Evolutionary conservation across 2,329 filamentous ascomycete species (phyloP).

Genomic region (Colletotrichum sp.): DNA sequence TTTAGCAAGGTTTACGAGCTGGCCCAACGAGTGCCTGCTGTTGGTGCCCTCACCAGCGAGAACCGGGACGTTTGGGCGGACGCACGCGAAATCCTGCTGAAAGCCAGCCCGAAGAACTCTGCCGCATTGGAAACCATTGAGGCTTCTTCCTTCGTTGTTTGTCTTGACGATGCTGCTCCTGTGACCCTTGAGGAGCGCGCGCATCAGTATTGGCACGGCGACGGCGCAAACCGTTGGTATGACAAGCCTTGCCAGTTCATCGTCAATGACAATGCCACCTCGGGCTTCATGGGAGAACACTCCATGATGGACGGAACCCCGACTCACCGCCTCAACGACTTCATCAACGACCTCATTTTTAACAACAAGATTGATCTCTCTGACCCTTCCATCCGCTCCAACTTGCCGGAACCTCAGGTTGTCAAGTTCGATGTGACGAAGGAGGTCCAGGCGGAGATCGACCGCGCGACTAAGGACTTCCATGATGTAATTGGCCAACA

Average conservation of each 20-base stretch:
- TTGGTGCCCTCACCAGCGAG: conserved; percentile 87
- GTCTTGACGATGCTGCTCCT: conserved; percentile 88
- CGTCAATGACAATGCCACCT: conserved; percentile 95
- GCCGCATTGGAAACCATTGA: conserved; percentile 82
- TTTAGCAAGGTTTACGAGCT: conserved; percentile 85
- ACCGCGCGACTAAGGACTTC: conserved; percentile 81
- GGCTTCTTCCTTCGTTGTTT: conserved; percentile 88
- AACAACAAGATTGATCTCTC: conserved; percentile 93
- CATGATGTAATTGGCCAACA: conserved; percentile 81
- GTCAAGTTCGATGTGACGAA: conserved; percentile 81
- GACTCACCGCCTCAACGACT: conserved; percentile 96
- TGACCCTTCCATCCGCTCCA: conserved; percentile 76
- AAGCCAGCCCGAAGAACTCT: conserved; percentile 80
- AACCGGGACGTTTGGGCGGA: conserved; percentile 95
- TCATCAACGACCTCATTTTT: conserved; percentile 89
- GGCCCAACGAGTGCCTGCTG: conserved; percentile 72
- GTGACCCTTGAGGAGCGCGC: conserved; percentile 96
- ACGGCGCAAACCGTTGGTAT: conserved; percentile 94
- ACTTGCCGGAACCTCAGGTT: conserved; percentile 79
- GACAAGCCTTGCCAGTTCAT: conserved; percentile 99
- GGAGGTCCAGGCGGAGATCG: conserved; percentile 78
- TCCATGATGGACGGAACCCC: conserved; percentile 99
- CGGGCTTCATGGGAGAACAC: conserved; percentile 98
- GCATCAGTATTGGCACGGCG: conserved; percentile 97
- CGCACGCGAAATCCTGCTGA: conserved; percentile 76